These are phyloP conservation scores for Aspergillus unguis DNA, from an alignment of 2,329 filamentous ascomycete genomes.

Conservation along the genomic window DNA sequence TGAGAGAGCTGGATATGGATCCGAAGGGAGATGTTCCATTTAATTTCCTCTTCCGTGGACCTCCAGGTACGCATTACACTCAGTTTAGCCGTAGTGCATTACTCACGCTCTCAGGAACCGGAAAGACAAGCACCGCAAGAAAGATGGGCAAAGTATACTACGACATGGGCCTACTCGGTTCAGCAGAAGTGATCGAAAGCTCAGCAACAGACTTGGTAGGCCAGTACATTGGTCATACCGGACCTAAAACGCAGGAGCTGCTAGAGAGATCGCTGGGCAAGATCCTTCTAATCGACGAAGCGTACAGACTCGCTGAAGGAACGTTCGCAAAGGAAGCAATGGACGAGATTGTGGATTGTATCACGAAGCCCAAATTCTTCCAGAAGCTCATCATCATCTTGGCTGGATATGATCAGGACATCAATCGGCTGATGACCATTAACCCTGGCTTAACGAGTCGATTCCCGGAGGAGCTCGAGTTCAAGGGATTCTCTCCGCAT, in stretches of 20 bases:
- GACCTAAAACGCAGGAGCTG: constrained; percentile 60
- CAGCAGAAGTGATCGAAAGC: constrained; percentile 59
- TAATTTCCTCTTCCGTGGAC: constrained; percentile 66
- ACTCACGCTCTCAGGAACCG: constrained; percentile 51
- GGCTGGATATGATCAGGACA: constrained; percentile 66
- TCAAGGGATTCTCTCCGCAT: constrained; percentile 44
- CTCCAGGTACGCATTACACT: constrained; percentile 49
- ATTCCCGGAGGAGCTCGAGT: constrained; percentile 61
- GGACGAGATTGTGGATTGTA: constrained; percentile 51
- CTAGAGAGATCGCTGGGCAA: constrained; percentile 63
- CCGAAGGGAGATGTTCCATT: constrained; percentile 60
- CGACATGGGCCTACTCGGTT: constrained; percentile 65
- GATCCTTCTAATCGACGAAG: constrained; percentile 70
- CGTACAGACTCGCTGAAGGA: constrained; percentile 61
- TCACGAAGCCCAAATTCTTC: constrained; percentile 57
- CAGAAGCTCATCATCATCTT: constrained; percentile 64
- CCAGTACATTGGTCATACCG: constrained; percentile 66
- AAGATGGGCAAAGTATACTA: constrained; percentile 75
- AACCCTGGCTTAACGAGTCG: constrained; percentile 64
- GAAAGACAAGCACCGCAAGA: constrained; percentile 69
- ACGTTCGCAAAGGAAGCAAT: constrained; percentile 56
- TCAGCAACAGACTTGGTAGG: constrained; percentile 68
- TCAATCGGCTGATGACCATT: constrained; percentile 58
- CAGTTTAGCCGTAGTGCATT: too few relatives aligned
- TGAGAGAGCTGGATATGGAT: constrained; percentile 54